These are phyloP conservation scores for Rubroboletus pulcherrimus DNA, from an alignment of 768 basidiomycete genomes.

Conservation along the genomic window DNA sequence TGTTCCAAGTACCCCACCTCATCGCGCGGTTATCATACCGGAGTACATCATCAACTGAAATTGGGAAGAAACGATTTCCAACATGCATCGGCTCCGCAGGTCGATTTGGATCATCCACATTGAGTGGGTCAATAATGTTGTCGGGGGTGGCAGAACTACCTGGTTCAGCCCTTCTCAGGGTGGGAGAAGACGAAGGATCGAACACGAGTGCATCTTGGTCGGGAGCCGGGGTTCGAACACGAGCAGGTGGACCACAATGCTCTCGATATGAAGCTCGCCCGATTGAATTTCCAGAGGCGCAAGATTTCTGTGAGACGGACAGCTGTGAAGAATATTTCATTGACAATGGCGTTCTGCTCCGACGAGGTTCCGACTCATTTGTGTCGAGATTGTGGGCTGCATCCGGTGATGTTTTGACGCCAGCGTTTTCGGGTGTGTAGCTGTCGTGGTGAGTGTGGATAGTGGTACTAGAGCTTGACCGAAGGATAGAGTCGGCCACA, in stretches of 20 bases:
- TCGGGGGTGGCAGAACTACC: not conserved
- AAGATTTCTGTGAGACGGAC: slow-evolving; percentile 16
- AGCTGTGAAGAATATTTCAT: slow-evolving; percentile 14
- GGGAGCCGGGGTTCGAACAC: slow-evolving; percentile 4
- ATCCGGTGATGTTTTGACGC: not conserved
- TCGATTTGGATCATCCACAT: not conserved
- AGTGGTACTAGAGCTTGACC: not conserved
- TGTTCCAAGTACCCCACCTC: slow-evolving; percentile 5
- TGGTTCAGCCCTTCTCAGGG: not conserved
- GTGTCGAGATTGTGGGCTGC: not conserved
- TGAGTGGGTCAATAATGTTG: slow-evolving; percentile 2
- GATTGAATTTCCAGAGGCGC: slow-evolving; percentile 12
- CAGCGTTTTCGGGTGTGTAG: not conserved
- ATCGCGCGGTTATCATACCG: slow-evolving; percentile 5
- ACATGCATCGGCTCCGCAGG: slow-evolving; percentile 2
- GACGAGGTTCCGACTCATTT: not conserved
- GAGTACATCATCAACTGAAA: slow-evolving; percentile 9
- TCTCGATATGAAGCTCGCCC: slow-evolving; percentile 24
- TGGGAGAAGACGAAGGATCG: not conserved
- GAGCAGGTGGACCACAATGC: slow-evolving; percentile 15
- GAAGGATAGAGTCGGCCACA: not conserved
- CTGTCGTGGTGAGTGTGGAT: not conserved
- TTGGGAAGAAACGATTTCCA: slow-evolving; percentile 13
- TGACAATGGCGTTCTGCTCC: slow-evolving; percentile 10
- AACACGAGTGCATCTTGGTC: not conserved